Conservation (phyloP, 2,329 filamentous ascomycete genomes). For the Xylariomycetidae sp. region DNA sequence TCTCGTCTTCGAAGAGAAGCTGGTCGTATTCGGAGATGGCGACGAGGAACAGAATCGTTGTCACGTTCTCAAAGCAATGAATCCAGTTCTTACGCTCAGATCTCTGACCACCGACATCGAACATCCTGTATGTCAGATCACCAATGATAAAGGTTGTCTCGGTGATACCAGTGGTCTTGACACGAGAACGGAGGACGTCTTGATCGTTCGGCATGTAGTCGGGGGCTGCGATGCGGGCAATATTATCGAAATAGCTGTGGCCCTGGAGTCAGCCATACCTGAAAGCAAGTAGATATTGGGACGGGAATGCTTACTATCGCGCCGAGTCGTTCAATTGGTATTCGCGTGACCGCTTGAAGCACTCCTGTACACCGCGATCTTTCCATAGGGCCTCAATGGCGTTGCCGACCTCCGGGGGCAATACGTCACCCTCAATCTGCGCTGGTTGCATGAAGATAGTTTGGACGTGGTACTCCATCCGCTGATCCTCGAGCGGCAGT, state of each 20-base stretch:
- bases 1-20: conserved; percentile 92
- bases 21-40: conserved; percentile 98
- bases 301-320: conserved; percentile 68
- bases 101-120: conserved; percentile 92
- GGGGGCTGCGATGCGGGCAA: conserved; percentile 81
- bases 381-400: conserved; percentile 92
- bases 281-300: conserved; percentile 1
- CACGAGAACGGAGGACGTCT: conserved; percentile 90
- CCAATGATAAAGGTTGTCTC: conserved; percentile 96
- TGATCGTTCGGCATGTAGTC: conserved; percentile 95
- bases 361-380: conserved; percentile 87
- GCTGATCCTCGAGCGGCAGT: conserved; percentile 82
- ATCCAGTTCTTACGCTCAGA: conserved; percentile 99
- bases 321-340: conserved; percentile 96
- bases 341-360: conserved; percentile 91
- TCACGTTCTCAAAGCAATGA: conserved; percentile 97
- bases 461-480: conserved; percentile 95
- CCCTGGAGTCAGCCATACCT: conserved; percentile 27
- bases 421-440: conserved; percentile 90
- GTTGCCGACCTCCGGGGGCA: conserved; percentile 89
- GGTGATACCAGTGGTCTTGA: conserved; percentile 96
- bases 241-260: conserved; percentile 87
- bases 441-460: conserved; percentile 98
- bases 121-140: conserved; percentile 93
- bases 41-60: conserved; percentile 92